Conservation (phyloP, 2,329 filamentous ascomycete genomes). For the Penicillium thymicola region DNA sequence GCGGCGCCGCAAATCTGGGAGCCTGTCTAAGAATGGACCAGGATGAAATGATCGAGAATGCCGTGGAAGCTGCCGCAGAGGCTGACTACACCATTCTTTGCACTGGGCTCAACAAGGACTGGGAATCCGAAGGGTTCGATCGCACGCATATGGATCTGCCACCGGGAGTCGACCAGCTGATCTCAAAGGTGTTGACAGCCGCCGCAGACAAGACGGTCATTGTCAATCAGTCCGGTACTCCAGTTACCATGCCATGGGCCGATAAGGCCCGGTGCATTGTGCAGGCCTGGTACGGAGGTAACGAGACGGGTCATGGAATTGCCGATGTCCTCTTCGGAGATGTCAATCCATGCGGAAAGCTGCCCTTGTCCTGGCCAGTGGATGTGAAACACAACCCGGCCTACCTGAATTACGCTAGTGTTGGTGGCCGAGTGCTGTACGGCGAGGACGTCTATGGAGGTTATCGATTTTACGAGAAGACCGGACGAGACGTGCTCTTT, state of each 20-base stretch:
- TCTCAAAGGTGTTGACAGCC: conserved; percentile 59
- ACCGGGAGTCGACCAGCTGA: conserved; percentile 51
- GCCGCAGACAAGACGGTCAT: conserved; percentile 65
- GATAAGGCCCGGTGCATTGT: conserved; percentile 54
- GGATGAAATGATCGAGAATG: conserved; percentile 11
- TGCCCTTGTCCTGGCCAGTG: conserved; percentile 68
- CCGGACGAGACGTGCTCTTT: conserved; percentile 62
- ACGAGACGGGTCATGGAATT: conserved; percentile 77
- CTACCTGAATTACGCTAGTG: conserved; percentile 68
- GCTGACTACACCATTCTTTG: conserved; percentile 24
- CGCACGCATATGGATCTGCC: conserved; percentile 55
- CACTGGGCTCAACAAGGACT: conserved; percentile 28
- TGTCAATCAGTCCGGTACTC: conserved; percentile 72
- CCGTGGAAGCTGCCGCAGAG: conserved; percentile 13
- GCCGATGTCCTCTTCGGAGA: conserved; percentile 71
- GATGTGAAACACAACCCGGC: conserved; percentile 66
- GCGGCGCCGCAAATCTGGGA: conserved; percentile 27
- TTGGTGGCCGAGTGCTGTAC: conserved; percentile 68
- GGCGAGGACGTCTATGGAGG: conserved; percentile 76
- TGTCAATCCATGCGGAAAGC: conserved; percentile 68
- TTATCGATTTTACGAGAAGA: conserved; percentile 73
- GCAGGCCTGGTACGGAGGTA: conserved; percentile 78
- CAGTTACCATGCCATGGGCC: conserved; percentile 50
- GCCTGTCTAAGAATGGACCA: conserved; percentile 21
- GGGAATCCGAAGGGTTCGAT: conserved; percentile 43